Evolutionary conservation across 75 land plant genomes (phyloP), one percentile per base, ranked within the genome.

Genomic region (Pinus taeda): DNA sequence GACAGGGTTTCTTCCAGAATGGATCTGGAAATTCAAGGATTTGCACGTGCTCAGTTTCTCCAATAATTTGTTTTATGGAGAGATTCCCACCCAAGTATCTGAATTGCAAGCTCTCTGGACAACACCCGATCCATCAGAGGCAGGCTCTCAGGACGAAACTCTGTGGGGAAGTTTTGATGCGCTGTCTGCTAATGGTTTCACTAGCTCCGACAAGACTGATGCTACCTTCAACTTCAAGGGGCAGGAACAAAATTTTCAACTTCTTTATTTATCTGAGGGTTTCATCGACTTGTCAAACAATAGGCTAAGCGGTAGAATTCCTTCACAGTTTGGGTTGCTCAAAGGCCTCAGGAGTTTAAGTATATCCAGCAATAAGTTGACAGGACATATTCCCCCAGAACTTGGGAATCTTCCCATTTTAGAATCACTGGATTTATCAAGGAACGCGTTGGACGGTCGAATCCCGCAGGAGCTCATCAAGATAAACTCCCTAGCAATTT

Each of bases 11-110:
- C 60, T 90, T 39, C 90, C 90, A 4, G 67, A 17, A 15, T 75
- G 74, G 57, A 76, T 88, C 66, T 78, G 83, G 37, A 57, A 76
- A 60, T 87, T 85, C 7, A 60, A 57, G 24, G 60, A 57, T 57
- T 73, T 91, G 15, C 87, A 86, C 45, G 83, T 90, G 1, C 88
- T 93, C 61, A 93, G 89, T 82, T 79, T 93, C 62, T 87, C 93
- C 36, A 83, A 87, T 79, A 93, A 93, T 77, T 63, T 57, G 29
- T 82, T 93, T 74, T 84, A 81, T 61, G 75, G 70, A 13, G 74
- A 78, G 29, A 87, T 93, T 66, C 91, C 95, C 14, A 65, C 75
- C 17, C 82, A 83, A 65, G 58, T 93, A 18, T 62, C 78, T 49
- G 80, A 79, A 6, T 53, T 33, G 15, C 39, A 65, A 76, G 71